Conservation (phyloP, 208 protist species). For the Blastocrithidia nonstop region DNA sequence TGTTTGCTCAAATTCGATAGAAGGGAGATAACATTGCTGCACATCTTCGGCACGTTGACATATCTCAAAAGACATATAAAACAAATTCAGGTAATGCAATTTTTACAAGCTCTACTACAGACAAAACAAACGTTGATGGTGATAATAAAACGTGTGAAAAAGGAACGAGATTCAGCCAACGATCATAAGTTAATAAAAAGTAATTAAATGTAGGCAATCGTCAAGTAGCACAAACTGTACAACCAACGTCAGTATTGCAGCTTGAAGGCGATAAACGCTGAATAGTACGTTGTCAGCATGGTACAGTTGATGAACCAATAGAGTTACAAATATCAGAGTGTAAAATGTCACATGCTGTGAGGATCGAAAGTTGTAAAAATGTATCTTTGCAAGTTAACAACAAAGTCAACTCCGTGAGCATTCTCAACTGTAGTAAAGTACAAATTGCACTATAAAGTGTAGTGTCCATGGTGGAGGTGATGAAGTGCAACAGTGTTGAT, state of each 20-base stretch:
- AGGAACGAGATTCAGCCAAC: too few species aligned
- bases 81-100: constrained; percentile 51
- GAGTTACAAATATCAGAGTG: constrained; percentile 31
- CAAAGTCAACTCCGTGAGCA: constrained; percentile 66
- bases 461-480: constrained; percentile 53
- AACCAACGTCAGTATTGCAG: constrained; percentile 9
- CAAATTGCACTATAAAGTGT: constrained; percentile 51
- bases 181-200: too few species aligned
- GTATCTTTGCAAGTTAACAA: constrained; percentile 41
- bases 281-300: constrained; percentile 39
- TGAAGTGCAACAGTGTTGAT: constrained; percentile 40
- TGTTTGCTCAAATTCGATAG: constrained; percentile 60
- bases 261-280: constrained; percentile 61
- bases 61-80: constrained; percentile 65
- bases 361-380: constrained; percentile 52
- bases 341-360: constrained; percentile 56
- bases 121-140: background rate
- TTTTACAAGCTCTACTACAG: constrained; percentile 6
- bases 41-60: constrained; percentile 51
- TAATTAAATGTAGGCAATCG: background rate
- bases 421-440: constrained; percentile 54
- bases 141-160: too few species aligned
- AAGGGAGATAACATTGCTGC: constrained; percentile 52
- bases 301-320: constrained; percentile 16
- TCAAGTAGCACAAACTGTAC: background rate